Evolutionary conservation across 805 yeast genomes (phyloP).

Genomic region (Alloascoidea africana): DNA sequence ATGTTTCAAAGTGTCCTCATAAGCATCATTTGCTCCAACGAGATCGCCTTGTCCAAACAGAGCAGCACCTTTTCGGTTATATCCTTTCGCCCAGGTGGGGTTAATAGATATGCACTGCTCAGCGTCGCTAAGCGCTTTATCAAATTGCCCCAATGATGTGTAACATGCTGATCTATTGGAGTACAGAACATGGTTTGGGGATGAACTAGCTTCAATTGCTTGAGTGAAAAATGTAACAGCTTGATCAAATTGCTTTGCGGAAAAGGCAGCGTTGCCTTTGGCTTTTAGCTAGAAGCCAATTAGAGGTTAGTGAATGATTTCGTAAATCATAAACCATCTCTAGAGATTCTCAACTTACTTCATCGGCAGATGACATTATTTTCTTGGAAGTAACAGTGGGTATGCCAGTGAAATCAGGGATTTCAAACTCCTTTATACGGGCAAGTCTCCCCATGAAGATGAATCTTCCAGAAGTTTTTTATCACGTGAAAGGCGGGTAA

Average conservation of each 20-base stretch:
- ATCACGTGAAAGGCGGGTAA: too few species aligned
- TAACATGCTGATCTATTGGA: constrained; percentile 91
- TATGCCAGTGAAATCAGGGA: too few species aligned
- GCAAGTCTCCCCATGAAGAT: too few species aligned
- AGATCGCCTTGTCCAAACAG: constrained; percentile 71
- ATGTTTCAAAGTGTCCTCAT: constrained; percentile 64
- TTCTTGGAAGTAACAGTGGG: too few species aligned
- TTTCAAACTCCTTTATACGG: too few species aligned
- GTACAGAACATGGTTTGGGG: constrained; percentile 83
- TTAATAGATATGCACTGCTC: constrained; percentile 67
- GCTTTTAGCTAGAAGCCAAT: constrained; percentile 37
- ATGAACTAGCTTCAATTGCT: constrained; percentile 71
- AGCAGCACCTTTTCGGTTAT: constrained; percentile 89
- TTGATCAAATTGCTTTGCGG: constrained; percentile 66
- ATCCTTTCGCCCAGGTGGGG: constrained; percentile 90
- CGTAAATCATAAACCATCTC: not conserved
- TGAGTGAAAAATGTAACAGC: constrained; percentile 73
- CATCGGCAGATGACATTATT: constrained; percentile 1
- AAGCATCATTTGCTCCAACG: constrained; percentile 58
- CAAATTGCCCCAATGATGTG: constrained; percentile 64
- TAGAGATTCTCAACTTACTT: not conserved
- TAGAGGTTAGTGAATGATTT: not conserved
- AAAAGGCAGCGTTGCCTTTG: constrained; percentile 86
- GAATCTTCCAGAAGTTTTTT: too few species aligned
- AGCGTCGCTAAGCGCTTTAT: constrained; percentile 73